These are phyloP conservation scores for Bisporella sp. DNA, from an alignment of 2,329 filamentous ascomycete species.

Conservation along the genomic window DNA sequence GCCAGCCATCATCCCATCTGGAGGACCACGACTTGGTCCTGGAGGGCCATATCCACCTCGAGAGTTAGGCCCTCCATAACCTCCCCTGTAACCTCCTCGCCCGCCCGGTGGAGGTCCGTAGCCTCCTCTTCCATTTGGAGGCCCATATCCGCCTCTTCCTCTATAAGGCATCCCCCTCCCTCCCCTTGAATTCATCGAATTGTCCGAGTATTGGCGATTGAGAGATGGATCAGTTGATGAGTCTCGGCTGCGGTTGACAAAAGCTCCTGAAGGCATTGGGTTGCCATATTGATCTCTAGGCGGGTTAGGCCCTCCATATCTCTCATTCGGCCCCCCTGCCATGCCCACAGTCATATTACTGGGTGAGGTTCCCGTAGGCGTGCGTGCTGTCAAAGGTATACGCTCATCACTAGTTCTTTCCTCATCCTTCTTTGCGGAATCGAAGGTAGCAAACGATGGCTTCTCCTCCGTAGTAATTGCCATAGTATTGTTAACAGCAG, in stretches of 20 bases:
- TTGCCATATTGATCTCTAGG: slow-evolving; percentile 61
- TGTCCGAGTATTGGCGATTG: slow-evolving; percentile 33
- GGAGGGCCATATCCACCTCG: slow-evolving; percentile 44
- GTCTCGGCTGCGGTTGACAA: slow-evolving; percentile 31
- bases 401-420: slow-evolving; percentile 61
- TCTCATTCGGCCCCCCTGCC: slow-evolving; percentile 14
- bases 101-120: slow-evolving; percentile 29
- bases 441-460: slow-evolving; percentile 57
- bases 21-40: slow-evolving; percentile 13
- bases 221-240: slow-evolving; percentile 40
- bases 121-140: slow-evolving; percentile 37
- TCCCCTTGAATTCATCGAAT: slow-evolving; percentile 20
- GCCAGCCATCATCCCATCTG: slow-evolving; percentile 30
- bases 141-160: slow-evolving; percentile 23
- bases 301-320: slow-evolving; percentile 17
- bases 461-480: slow-evolving; percentile 48
- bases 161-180: slow-evolving; percentile 19
- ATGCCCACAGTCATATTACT: slow-evolving; percentile 23
- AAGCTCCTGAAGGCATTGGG: slow-evolving; percentile 28
- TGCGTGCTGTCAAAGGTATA: slow-evolving; percentile 59
- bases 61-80: slow-evolving; percentile 31
- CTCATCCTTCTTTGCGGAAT: slow-evolving; percentile 45
- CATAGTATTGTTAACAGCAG: slow-evolving; percentile 45
- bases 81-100: slow-evolving; percentile 10
- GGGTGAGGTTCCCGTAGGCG: slow-evolving; percentile 51